Evolutionary conservation across 2,329 filamentous ascomycete species (phyloP).

Genomic region (Rhytidhysteron rufulum): DNA sequence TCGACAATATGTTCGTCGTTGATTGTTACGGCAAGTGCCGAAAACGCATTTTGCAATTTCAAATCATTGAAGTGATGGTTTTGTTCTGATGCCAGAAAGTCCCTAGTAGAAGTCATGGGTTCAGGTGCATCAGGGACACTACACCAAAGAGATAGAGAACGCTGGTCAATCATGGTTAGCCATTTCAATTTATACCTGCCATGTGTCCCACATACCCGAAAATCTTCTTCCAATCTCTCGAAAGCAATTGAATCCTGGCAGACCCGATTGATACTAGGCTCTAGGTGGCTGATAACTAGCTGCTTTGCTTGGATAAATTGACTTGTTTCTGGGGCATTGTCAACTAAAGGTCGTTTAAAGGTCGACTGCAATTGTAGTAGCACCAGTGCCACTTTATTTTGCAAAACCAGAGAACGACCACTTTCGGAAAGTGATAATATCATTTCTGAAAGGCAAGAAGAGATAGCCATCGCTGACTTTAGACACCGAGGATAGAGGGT

Average conservation of each 20-base stretch:
- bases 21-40: conserved; percentile 13
- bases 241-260: conserved; percentile 19
- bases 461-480: conserved; percentile 19
- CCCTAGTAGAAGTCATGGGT: conserved; percentile 15
- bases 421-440: too few relatives aligned
- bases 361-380: conserved; percentile 16
- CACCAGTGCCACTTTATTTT: conserved; percentile 23
- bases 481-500: conserved; percentile 11
- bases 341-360: conserved; percentile 3
- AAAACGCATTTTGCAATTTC: conserved; percentile 19
- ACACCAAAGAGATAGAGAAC: conserved; percentile 29
- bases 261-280: conserved; percentile 13
- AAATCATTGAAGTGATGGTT: conserved; percentile 17
- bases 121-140: conserved; percentile 18
- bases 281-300: conserved; percentile 13
- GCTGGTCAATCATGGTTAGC: too few relatives aligned
- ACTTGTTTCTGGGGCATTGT: neutral
- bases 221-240: conserved; percentile 19
- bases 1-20: conserved; percentile 13
- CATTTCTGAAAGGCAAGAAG: conserved; percentile 15
- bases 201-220: conserved; percentile 36
- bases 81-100: conserved; percentile 17
- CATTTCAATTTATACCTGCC: too few relatives aligned
- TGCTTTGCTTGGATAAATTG: conserved; percentile 4
- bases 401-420: conserved; percentile 12